These are phyloP conservation scores for Apiospora kogelbergensis DNA, from an alignment of 2,329 filamentous ascomycete species.

Conservation along the genomic window DNA sequence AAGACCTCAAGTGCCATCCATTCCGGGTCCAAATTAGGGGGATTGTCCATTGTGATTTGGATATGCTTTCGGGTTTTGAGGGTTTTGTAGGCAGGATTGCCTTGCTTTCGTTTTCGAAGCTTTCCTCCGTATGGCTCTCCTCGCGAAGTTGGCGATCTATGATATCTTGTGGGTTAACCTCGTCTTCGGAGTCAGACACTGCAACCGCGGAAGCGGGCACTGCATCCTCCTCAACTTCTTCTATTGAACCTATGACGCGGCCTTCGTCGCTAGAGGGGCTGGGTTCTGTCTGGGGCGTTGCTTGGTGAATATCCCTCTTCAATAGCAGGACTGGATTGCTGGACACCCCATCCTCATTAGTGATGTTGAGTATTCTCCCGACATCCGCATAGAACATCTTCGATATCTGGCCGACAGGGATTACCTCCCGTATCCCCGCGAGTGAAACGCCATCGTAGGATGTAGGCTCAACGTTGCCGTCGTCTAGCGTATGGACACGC, in stretches of 20 bases:
- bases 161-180: slow-evolving; percentile 38
- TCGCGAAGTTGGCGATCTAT: slow-evolving; percentile 46
- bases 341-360: slow-evolving; percentile 54
- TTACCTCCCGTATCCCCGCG: slow-evolving; percentile 51
- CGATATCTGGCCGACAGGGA: slow-evolving; percentile 64
- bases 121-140: slow-evolving; percentile 30
- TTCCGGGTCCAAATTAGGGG: slow-evolving; percentile 77
- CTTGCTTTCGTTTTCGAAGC: neutral
- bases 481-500: slow-evolving; percentile 47
- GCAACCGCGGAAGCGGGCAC: neutral
- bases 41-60: slow-evolving; percentile 51
- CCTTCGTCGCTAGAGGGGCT: neutral
- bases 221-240: slow-evolving; percentile 1
- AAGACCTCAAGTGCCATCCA: slow-evolving; percentile 92
- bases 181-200: slow-evolving; percentile 21
- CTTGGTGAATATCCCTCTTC: slow-evolving; percentile 63
- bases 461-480: slow-evolving; percentile 24
- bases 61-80: slow-evolving; percentile 7
- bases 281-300: slow-evolving; percentile 28
- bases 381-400: slow-evolving; percentile 95
- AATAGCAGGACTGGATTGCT: slow-evolving; percentile 74
- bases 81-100: neutral
- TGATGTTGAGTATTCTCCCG: slow-evolving; percentile 83
- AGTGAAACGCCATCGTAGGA: slow-evolving; percentile 40
- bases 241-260: slow-evolving; percentile 13